These are phyloP conservation scores for Hysterangium stoloniferum DNA, from an alignment of 768 basidiomycete genomes.

Conservation along the genomic window DNA sequence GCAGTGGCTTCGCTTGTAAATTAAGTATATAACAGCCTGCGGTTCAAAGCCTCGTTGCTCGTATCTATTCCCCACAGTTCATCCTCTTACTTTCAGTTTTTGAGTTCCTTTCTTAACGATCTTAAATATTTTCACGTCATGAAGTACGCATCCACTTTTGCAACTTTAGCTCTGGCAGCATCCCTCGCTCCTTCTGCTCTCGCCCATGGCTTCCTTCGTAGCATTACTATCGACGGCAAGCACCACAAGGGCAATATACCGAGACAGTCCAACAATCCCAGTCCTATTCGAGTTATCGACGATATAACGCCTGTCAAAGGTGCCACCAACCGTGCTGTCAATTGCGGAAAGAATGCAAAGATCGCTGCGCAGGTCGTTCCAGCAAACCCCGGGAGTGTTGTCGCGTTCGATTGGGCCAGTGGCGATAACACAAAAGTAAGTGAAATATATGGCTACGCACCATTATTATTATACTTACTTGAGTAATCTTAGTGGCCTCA, in stretches of 20 bases:
- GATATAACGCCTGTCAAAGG: slow-evolving; percentile 46
- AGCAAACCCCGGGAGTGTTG: slow-evolving; percentile 50
- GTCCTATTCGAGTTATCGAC: slow-evolving; percentile 38
- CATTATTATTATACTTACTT: slow-evolving; percentile 1
- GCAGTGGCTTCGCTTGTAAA: no score
- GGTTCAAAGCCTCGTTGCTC: no score
- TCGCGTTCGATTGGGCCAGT: slow-evolving; percentile 51
- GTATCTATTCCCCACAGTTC: neutral
- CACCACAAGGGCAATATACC: slow-evolving; percentile 37
- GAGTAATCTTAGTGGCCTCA: slow-evolving; percentile 39
- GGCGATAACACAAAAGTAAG: slow-evolving; percentile 27
- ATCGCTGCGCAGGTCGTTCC: slow-evolving; percentile 42
- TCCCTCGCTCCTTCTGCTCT: slow-evolving; percentile 21
- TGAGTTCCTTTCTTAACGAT: neutral
- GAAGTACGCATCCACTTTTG: slow-evolving; percentile 9
- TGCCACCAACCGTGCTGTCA: slow-evolving; percentile 44
- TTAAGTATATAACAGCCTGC: neutral
- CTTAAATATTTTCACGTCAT: slow-evolving; percentile 8
- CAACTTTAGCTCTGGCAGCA: slow-evolving; percentile 14
- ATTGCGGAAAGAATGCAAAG: slow-evolving; percentile 51
- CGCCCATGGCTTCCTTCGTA: slow-evolving; percentile 39
- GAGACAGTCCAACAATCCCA: slow-evolving; percentile 24
- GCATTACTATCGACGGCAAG: slow-evolving; percentile 37
- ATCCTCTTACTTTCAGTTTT: neutral
- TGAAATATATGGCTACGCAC: slow-evolving; percentile 23